Percentiles rank a stretch among this genome's conserved stretches.
phyloP scores from a whole-genome alignment of 768 basidiomycete species.

The Coprinopsis marcescibilis region DNA sequence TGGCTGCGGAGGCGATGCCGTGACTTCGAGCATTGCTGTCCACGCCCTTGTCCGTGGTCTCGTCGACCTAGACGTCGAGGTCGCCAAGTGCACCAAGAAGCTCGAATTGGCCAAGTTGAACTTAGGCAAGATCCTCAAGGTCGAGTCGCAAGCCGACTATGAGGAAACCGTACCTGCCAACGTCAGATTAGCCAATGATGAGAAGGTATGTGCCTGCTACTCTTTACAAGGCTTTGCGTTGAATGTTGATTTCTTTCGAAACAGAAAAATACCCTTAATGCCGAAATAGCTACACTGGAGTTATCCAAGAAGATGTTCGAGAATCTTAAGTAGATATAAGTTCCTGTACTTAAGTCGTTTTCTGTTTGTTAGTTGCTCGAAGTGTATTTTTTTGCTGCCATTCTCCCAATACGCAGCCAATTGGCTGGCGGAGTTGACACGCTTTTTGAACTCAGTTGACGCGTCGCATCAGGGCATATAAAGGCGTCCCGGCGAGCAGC shows the following conservation, averaged over 20 bases:
- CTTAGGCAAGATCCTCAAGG: slow-evolving; percentile 71
- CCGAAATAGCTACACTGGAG: slow-evolving; percentile 71
- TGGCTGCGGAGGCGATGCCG: slow-evolving; percentile 82
- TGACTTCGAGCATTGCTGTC: slow-evolving; percentile 68
- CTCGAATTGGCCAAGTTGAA: slow-evolving; percentile 63
- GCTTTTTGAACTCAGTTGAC: slow-evolving; percentile 30
- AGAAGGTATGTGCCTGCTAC: slow-evolving; percentile 55
- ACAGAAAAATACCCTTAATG: slow-evolving; percentile 74
- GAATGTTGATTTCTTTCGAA: slow-evolving; percentile 8
- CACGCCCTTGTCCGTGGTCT: slow-evolving; percentile 91
- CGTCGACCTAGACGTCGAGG: slow-evolving; percentile 83
- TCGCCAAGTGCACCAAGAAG: slow-evolving; percentile 89
- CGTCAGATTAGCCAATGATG: slow-evolving; percentile 68
- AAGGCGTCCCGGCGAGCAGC: background rate
- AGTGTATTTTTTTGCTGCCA: no score
- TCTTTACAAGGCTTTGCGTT: background rate
- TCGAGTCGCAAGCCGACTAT: slow-evolving; percentile 71
- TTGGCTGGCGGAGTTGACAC: slow-evolving; percentile 32
- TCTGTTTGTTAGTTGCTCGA: no score
- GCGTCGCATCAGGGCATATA: slow-evolving; percentile 20
- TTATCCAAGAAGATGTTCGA: slow-evolving; percentile 72
- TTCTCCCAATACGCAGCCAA: no score
- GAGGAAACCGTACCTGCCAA: slow-evolving; percentile 72
- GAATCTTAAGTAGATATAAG: slow-evolving; percentile 39
- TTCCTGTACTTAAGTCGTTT: no score